phyloP scores from a whole-genome alignment of 108 stramenopile species.

The Schizochytrium sp. region DNA sequence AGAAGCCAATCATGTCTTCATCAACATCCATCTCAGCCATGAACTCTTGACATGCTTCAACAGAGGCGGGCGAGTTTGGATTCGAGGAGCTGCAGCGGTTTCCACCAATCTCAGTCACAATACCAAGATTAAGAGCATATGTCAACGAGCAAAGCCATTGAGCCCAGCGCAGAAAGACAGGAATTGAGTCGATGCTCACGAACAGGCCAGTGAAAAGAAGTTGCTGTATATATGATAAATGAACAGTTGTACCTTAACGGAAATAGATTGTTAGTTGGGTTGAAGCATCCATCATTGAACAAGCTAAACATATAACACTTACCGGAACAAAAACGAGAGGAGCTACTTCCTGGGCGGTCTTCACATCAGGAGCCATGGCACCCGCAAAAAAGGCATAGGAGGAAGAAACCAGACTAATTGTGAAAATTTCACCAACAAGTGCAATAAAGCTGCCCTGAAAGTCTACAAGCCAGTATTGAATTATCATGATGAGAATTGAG shows the following conservation, averaged over 20 bases:
- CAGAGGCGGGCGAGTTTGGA: background rate
- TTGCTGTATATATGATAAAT: background rate
- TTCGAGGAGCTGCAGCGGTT: conserved; percentile 15
- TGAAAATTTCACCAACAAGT: conserved; percentile 41
- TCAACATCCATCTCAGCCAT: conserved; percentile 57
- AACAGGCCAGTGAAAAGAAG: conserved; percentile 68
- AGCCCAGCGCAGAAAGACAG: conserved; percentile 62
- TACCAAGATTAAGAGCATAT: conserved; percentile 56
- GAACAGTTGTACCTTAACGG: no score
- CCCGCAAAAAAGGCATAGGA: conserved; percentile 61
- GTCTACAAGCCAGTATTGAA: conserved; percentile 57
- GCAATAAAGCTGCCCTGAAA: conserved; percentile 51
- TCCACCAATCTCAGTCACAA: conserved; percentile 61
- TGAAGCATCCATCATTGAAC: no score
- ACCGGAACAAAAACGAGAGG: conserved; percentile 63
- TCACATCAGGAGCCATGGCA: conserved; percentile 60
- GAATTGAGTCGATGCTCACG: conserved; percentile 52
- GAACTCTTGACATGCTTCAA: conserved; percentile 39
- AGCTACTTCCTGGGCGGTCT: conserved; percentile 55
- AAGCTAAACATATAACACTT: no score
- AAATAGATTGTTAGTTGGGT: no score
- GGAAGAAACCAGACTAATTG: conserved; percentile 27
- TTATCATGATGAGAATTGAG: conserved; percentile 12
- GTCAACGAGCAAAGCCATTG: conserved; percentile 66
- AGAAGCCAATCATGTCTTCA: conserved; percentile 26